Evolutionary conservation across 1,139 yeast genomes (phyloP).

Genomic region (Geotrichum restrictum): DNA sequence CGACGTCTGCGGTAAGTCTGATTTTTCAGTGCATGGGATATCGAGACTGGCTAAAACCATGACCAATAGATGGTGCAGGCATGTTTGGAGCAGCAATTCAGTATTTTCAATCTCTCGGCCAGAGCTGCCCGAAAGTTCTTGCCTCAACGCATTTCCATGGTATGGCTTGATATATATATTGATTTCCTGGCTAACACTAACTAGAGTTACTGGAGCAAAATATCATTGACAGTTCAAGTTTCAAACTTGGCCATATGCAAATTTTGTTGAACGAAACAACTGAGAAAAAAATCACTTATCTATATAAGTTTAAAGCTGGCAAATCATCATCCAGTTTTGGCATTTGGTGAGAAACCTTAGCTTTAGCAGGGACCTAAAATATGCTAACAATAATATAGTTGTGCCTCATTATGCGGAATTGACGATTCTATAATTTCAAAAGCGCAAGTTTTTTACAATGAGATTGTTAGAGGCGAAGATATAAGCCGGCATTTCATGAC

Average conservation of each 20-base stretch:
- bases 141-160: constrained; percentile 48
- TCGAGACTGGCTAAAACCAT: no score
- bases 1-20: constrained; percentile 33
- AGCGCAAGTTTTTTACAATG: constrained; percentile 25
- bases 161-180: background rate
- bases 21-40: no score
- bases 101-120: constrained; percentile 25
- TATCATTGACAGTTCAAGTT: constrained; percentile 9
- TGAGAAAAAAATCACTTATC: constrained; percentile 22
- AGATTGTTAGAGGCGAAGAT: constrained; percentile 26
- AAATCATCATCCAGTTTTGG: constrained; percentile 27
- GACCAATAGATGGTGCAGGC: constrained; percentile 48
- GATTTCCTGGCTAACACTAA: constrained; percentile 12
- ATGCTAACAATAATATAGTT: constrained; percentile 20
- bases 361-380: background rate
- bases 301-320: constrained; percentile 25
- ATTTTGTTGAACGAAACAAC: constrained; percentile 21
- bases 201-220: constrained; percentile 17
- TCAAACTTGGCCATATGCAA: constrained; percentile 26
- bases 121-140: constrained; percentile 37
- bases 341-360: constrained; percentile 20
- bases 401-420: constrained; percentile 29
- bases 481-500: constrained; percentile 22
- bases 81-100: constrained; percentile 43
- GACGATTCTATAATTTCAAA: constrained; percentile 23